A percentile compares a stretch with the other conserved stretches of the same genome.
Conservation (phyloP, 768 basidiomycete genomes). For the Naganishia antarctica region DNA sequence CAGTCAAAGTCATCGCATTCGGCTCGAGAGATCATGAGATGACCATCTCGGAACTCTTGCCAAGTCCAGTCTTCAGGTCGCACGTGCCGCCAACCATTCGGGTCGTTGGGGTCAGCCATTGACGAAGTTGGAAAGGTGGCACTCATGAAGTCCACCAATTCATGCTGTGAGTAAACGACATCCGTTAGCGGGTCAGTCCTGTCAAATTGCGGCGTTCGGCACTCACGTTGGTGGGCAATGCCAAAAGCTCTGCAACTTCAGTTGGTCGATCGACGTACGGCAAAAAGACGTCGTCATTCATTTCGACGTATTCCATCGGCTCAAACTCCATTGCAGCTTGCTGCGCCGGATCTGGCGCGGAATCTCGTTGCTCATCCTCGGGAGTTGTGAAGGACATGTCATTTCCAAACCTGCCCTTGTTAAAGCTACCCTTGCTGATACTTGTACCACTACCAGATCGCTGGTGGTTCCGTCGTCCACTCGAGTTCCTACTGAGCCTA, state of each 20-base stretch:
- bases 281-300: conserved; percentile 64
- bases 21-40: conserved; percentile 61
- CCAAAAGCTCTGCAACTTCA: conserved; percentile 67
- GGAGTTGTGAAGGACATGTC: conserved; percentile 15
- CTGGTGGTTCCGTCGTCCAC: conserved; percentile 9
- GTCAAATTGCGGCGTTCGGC: not conserved
- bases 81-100: conserved; percentile 54
- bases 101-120: conserved; percentile 39
- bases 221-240: conserved; percentile 59
- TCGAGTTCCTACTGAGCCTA: not conserved
- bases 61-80: conserved; percentile 67
- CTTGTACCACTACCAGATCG: conserved; percentile 9
- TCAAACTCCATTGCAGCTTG: conserved; percentile 41
- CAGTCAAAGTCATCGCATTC: conserved; percentile 66
- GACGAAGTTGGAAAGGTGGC: conserved; percentile 44
- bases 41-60: conserved; percentile 59
- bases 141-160: conserved; percentile 41
- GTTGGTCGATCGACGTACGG: conserved; percentile 78
- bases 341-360: not conserved
- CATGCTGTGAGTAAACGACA: conserved; percentile 21
- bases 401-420: conserved; percentile 7
- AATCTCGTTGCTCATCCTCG: not conserved
- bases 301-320: conserved; percentile 47
- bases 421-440: conserved; percentile 1
- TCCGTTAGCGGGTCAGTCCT: conserved; percentile 46